Evolutionary conservation across 2,329 filamentous ascomycete genomes (phyloP).

Genomic region (Aspergillus niger): DNA sequence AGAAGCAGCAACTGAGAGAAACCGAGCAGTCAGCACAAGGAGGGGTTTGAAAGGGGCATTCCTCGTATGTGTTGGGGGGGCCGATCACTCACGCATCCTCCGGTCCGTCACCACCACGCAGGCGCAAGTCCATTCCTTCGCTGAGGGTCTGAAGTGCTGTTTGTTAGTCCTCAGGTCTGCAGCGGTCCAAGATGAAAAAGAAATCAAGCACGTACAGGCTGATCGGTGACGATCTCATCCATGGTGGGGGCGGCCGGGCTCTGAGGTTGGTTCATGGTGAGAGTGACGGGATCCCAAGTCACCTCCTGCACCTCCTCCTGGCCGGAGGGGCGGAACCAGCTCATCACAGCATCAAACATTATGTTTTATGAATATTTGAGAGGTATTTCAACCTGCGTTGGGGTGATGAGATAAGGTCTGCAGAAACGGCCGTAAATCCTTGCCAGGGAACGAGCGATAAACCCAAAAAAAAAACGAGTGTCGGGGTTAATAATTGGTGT

Average conservation of each 20-base stretch:
- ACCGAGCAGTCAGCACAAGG: neutral
- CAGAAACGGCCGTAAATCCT: neutral
- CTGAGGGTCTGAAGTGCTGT: neutral
- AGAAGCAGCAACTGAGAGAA: conserved; percentile 4
- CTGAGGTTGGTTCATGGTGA: conserved; percentile 10
- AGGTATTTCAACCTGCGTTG: neutral
- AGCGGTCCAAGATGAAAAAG: neutral
- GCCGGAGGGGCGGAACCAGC: conserved; percentile 4
- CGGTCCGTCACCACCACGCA: conserved; percentile 10
- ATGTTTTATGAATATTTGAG: neutral
- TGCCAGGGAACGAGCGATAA: neutral
- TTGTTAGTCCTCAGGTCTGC: neutral
- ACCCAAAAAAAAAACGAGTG: neutral
- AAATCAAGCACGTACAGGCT: conserved; percentile 2
- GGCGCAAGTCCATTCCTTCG: conserved; percentile 6
- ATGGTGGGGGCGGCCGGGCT: conserved; percentile 6
- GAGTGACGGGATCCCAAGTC: conserved; percentile 6
- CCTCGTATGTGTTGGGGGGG: neutral
- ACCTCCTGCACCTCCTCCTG: conserved; percentile 3
- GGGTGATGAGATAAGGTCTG: neutral
- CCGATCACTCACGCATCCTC: conserved; percentile 9
- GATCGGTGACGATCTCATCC: neutral
- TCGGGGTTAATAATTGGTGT: neutral
- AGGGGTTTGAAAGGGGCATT: neutral
- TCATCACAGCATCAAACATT: conserved; percentile 3